Percentiles rank a stretch among this genome's conserved stretches.
phyloP scores from a whole-genome alignment of 768 basidiomycete species.

The Leccinellum rugosiceps region DNA sequence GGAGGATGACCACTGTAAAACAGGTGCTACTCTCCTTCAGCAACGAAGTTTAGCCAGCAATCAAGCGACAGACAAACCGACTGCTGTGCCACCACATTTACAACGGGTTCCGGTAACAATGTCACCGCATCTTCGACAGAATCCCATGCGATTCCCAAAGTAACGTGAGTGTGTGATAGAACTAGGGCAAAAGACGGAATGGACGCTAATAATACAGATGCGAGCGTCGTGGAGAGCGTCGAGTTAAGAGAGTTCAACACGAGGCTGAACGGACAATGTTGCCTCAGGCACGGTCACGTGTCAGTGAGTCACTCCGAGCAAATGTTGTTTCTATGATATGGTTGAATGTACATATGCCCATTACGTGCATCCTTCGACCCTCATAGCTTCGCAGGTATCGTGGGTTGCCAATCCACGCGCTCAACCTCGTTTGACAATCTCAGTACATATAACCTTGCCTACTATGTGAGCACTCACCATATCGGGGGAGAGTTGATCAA shows the following conservation, averaged over 20 bases:
- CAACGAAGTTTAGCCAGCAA: neutral
- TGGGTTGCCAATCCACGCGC: constrained; percentile 65
- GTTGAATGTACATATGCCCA: neutral
- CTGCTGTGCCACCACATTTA: constrained; percentile 75
- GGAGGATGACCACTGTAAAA: constrained; percentile 55
- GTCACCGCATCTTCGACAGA: constrained; percentile 83
- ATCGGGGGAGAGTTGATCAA: constrained; percentile 68
- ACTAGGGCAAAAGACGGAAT: neutral
- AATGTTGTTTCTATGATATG: neutral
- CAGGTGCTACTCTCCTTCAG: constrained; percentile 50
- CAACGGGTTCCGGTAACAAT: constrained; percentile 71
- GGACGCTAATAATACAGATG: neutral
- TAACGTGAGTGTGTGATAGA: neutral
- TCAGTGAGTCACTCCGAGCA: neutral
- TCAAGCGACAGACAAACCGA: constrained; percentile 52
- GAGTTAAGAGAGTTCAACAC: constrained; percentile 10
- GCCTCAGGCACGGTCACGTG: constrained; percentile 19
- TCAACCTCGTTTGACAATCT: constrained; percentile 43
- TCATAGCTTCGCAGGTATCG: constrained; percentile 23
- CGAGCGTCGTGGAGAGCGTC: neutral
- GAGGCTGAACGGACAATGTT: constrained; percentile 3
- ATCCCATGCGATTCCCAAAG: constrained; percentile 53
- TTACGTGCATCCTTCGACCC: neutral
- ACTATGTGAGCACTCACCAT: constrained; percentile 47
- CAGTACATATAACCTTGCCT: neutral